Percentiles rank a stretch among this genome's conserved stretches.
These are phyloP conservation scores for Elsinoe fawcettii DNA, from an alignment of 2,329 filamentous ascomycete genomes.

Conservation along the genomic window DNA sequence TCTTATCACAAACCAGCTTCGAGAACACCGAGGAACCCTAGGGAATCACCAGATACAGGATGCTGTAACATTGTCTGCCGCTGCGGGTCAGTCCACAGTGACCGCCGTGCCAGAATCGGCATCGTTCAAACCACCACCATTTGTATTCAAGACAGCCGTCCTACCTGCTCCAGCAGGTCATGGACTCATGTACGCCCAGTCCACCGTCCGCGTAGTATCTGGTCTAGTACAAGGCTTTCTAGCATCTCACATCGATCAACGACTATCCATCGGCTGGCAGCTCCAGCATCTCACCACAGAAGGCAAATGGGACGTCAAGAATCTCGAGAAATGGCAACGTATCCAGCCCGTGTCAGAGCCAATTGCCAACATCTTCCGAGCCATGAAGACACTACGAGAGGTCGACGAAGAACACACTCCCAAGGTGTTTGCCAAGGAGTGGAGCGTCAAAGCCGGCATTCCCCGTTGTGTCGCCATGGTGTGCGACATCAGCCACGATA, in stretches of 20 bases:
- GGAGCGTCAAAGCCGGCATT: conserved; percentile 60
- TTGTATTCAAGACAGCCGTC: conserved; percentile 58
- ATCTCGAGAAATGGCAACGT: conserved; percentile 81
- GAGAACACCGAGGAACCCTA: neutral
- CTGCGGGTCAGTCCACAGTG: neutral
- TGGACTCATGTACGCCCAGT: conserved; percentile 72
- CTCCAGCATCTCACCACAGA: conserved; percentile 78
- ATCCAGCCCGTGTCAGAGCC: conserved; percentile 64
- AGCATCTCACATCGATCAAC: conserved; percentile 62
- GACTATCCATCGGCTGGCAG: conserved; percentile 82
- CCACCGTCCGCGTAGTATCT: conserved; percentile 65
- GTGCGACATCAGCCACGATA: conserved; percentile 85
- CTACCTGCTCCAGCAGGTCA: conserved; percentile 74
- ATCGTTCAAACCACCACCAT: conserved; percentile 33
- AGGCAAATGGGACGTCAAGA: conserved; percentile 98
- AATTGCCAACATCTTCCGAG: conserved; percentile 73
- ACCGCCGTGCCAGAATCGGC: conserved; percentile 17
- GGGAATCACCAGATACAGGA: conserved; percentile 10
- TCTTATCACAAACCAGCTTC: conserved; percentile 50
- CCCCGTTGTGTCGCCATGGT: conserved; percentile 39
- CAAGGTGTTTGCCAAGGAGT: conserved; percentile 58
- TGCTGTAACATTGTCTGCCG: neutral
- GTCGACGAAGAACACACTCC: conserved; percentile 79
- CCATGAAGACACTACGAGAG: conserved; percentile 88
- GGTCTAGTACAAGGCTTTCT: conserved; percentile 81